phyloP scores from a whole-genome alignment of 169 alveolate species.

The Ichthyophthirius multifiliis region DNA sequence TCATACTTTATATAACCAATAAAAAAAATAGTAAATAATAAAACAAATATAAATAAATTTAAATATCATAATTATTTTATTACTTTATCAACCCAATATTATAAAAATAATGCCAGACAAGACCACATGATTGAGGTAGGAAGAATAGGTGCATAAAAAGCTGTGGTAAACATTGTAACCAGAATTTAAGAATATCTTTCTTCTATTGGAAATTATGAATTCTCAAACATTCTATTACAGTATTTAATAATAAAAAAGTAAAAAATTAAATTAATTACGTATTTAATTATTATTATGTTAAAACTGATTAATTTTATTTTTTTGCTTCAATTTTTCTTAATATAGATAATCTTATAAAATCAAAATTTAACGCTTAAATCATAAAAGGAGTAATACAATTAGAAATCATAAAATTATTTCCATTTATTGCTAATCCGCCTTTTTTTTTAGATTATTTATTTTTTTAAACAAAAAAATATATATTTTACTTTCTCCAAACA shows the following conservation, averaged over 20 bases:
- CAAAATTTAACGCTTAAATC: not conserved
- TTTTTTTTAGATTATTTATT: not conserved
- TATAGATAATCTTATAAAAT: not conserved
- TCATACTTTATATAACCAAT: not conserved
- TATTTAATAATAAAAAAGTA: not conserved
- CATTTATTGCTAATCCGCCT: constrained; percentile 5
- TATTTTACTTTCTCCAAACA: not conserved
- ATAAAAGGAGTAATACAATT: not conserved
- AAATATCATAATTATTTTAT: not conserved
- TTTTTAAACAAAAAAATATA: not conserved
- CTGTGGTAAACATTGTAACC: constrained; percentile 1
- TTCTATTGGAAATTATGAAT: not conserved
- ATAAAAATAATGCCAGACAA: not conserved
- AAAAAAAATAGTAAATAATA: not conserved
- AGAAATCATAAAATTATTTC: not conserved
- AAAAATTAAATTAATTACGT: not conserved
- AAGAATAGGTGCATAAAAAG: not conserved
- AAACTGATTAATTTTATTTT: not conserved
- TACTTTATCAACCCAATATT: constrained; percentile 3
- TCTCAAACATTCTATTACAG: not conserved
- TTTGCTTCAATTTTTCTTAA: not conserved
- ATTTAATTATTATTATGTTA: not conserved
- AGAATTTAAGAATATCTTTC: constrained; percentile 1
- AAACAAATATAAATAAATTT: not conserved
- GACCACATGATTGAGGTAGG: constrained; percentile 1